These are phyloP conservation scores for Salix purpurea DNA, from an alignment of 345 rosid species.

Conservation along the genomic window DNA sequence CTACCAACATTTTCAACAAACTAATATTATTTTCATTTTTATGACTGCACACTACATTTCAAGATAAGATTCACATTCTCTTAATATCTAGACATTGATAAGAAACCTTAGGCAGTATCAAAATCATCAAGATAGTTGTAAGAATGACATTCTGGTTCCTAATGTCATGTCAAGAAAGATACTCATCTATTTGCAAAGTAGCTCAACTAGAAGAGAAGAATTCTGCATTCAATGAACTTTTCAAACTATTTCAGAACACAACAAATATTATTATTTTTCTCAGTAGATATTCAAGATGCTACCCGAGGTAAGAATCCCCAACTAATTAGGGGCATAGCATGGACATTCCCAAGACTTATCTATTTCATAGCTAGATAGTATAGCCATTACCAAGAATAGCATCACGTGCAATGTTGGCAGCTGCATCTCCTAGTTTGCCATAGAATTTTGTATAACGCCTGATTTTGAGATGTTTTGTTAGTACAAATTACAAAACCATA, in stretches of 20 bases:
- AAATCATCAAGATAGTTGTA: not conserved
- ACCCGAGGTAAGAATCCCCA: not conserved
- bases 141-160: not conserved
- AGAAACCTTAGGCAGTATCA: not conserved
- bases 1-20: not conserved
- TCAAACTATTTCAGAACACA: not conserved
- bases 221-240: not conserved
- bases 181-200: not conserved
- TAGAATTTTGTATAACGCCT: conserved; percentile 89
- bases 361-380: not conserved
- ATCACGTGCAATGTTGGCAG: conserved; percentile 73
- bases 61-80: no score
- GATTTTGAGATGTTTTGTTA: conserved; percentile 7
- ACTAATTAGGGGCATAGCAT: no score
- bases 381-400: conserved; percentile 24
- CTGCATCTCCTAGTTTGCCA: conserved; percentile 69
- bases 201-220: not conserved
- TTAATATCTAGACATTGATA: no score
- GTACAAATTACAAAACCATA: not conserved
- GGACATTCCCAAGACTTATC: not conserved
- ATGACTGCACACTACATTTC: not conserved
- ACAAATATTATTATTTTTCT: not conserved
- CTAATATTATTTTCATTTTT: not conserved
- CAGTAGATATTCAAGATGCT: not conserved
- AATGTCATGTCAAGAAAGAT: not conserved